phyloP scores from a whole-genome alignment of 140 eudicot species.

The Ambrosia hybrid region DNA sequence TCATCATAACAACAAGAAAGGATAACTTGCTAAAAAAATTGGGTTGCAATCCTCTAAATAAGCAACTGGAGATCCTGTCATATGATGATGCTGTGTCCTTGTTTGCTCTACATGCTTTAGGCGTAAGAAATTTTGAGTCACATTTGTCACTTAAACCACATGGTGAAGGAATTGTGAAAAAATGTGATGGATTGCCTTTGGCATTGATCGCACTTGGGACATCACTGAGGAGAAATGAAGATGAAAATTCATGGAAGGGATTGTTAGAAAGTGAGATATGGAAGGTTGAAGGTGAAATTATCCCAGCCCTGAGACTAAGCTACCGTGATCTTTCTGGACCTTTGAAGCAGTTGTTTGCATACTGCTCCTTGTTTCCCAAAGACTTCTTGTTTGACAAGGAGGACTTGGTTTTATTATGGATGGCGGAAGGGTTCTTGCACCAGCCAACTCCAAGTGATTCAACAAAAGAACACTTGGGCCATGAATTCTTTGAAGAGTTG shows the following conservation, averaged over 20 bases:
- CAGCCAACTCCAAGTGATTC: not conserved
- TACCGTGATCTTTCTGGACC: conserved; percentile 5
- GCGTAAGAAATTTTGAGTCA: conserved; percentile 23
- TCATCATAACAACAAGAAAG: conserved; percentile 41
- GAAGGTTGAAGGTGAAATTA: not conserved
- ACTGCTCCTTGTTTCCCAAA: conserved; percentile 22
- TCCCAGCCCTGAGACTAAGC: conserved; percentile 9
- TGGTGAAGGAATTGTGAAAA: conserved; percentile 36
- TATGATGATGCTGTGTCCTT: conserved; percentile 32
- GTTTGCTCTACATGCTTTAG: conserved; percentile 41
- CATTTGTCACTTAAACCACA: conserved; percentile 22
- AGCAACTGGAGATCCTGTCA: conserved; percentile 29
- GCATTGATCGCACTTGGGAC: conserved; percentile 41
- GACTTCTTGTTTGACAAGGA: not conserved
- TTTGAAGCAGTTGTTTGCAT: conserved; percentile 15
- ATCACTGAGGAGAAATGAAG: conserved; percentile 28
- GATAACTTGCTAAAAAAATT: conserved; percentile 19
- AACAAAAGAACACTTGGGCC: conserved; percentile 17
- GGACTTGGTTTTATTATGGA: conserved; percentile 10
- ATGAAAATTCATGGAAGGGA: conserved; percentile 25
- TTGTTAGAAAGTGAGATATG: conserved; percentile 15
- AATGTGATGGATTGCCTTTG: conserved; percentile 56
- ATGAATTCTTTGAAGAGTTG: conserved; percentile 13
- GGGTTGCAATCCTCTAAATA: conserved; percentile 11
- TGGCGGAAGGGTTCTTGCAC: conserved; percentile 21